Evolutionary conservation across 2,329 filamentous ascomycete species (phyloP).

Genomic region (Alternaria brassicicola): DNA sequence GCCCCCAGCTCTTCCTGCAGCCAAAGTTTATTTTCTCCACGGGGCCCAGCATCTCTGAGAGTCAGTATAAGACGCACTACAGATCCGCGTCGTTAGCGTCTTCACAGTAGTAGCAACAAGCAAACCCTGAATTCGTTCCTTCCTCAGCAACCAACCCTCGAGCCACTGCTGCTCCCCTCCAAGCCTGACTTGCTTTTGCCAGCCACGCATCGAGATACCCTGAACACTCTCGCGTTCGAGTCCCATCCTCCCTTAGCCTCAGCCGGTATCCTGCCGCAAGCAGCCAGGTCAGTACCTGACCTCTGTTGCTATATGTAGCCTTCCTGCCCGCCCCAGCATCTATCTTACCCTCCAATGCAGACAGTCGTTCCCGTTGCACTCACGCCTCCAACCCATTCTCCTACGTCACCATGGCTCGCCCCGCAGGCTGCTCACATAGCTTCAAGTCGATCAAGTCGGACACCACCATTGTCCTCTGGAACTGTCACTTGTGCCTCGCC

Average conservation of each 20-base stretch:
- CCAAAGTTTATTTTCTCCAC: conserved; percentile 34
- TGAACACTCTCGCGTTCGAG: conserved; percentile 32
- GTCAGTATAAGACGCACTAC: conserved; percentile 45
- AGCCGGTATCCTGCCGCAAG: conserved; percentile 28
- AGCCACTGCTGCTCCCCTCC: conserved; percentile 25
- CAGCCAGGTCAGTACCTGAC: conserved; percentile 29
- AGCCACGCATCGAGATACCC: conserved; percentile 40
- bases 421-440: conserved; percentile 55
- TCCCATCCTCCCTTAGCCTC: conserved; percentile 35
- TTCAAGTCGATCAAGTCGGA: conserved; percentile 61
- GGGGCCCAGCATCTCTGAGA: conserved; percentile 22
- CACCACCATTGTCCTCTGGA: conserved; percentile 59
- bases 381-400: conserved; percentile 8
- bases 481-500: conserved; percentile 59
- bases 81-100: conserved; percentile 40
- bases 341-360: conserved; percentile 27
- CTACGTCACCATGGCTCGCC: conserved; percentile 52
- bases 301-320: conserved; percentile 34
- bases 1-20: conserved; percentile 29
- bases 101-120: conserved; percentile 31
- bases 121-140: conserved; percentile 23
- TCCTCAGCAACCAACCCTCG: conserved; percentile 21
- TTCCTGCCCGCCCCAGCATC: conserved; percentile 22
- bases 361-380: conserved; percentile 21
- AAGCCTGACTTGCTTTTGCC: conserved; percentile 44